Evolutionary conservation across 148 eudicot genomes (phyloP), one percentile per base, ranked within the genome.

Genomic region (Vaccinium myrtillus): DNA sequence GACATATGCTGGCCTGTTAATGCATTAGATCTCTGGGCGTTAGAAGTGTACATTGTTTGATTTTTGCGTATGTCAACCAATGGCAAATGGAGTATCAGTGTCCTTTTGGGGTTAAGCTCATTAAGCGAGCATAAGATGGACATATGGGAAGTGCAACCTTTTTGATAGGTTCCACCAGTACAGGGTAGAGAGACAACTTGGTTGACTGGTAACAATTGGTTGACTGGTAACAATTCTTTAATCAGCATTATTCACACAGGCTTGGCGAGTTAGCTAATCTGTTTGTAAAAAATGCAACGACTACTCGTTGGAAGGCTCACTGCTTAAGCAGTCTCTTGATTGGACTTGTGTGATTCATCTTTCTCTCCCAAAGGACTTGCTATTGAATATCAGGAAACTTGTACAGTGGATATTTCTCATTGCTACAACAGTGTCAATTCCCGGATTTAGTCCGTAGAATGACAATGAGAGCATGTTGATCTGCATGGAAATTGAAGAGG

Each of bases 311-410:
- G 50, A 16, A 19, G 54, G 54, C 78, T 48, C n/a, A 46, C n/a
- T 75, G 78, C 78, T n/a, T 48, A 46, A 75, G 23, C 78, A 75
- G 54, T 75, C 30, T 75, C 54, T 48, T 75, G 78, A 19, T 75
- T 75, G 78, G 48, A 73, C 48, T 13, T 69, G 3, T 36, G 21
- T 18, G n/a, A 16, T 75, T 46, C 9, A 50, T 77, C 80, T 75
- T 75, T 75, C 19, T 21, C n/a, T 19, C 78, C 51, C 54, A 2
- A 49, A 16, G 78, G 53, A 43, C 53, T 19, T 77, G 58, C 36
- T 4, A 13, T 49, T 49, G 30, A 77, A 49, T 77, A 8, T 49
- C 56, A 1, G 54, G 25, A 12, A 76, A 49, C 9, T 21, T 48
- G 54, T 49, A 49, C 51, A 10, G 12, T 77, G 8, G 56, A 77